phyloP scores from a whole-genome alignment of 257 asterid genomes.

The Handroanthus guayacan region DNA sequence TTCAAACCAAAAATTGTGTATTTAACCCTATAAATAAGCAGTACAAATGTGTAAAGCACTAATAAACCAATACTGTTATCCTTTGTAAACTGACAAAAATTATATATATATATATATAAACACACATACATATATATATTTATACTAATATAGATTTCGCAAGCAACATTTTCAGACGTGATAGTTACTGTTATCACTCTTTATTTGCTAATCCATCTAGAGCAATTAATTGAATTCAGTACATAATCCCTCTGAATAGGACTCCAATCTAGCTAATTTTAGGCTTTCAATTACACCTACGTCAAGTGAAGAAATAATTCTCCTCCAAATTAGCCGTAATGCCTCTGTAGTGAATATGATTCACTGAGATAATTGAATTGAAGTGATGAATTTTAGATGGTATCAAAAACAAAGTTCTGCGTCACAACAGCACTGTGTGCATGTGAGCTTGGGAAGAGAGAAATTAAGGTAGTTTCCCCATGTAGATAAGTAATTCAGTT shows the following conservation, averaged over 20 bases:
- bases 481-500: constrained; percentile 23
- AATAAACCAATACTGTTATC: constrained; percentile 11
- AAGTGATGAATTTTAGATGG: constrained; percentile 1
- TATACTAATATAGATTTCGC: not conserved
- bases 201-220: constrained; percentile 27
- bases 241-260: constrained; percentile 2
- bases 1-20: constrained; percentile 36
- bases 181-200: not conserved
- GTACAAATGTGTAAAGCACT: constrained; percentile 12
- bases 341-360: constrained; percentile 20
- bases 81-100: not conserved
- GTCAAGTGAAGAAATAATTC: constrained; percentile 19
- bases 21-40: constrained; percentile 2
- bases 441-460: not conserved
- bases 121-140: not conserved
- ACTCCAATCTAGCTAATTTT: constrained; percentile 12
- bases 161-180: not conserved
- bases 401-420: not conserved
- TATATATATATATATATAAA: not conserved
- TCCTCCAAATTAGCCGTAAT: constrained; percentile 19
- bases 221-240: constrained; percentile 11
- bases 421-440: not conserved
- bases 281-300: constrained; percentile 11
- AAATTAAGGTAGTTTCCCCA: not conserved
- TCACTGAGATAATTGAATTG: not conserved